Evolutionary conservation across 768 basidiomycete genomes (phyloP).

Genomic region (Jaapia argillacea): DNA sequence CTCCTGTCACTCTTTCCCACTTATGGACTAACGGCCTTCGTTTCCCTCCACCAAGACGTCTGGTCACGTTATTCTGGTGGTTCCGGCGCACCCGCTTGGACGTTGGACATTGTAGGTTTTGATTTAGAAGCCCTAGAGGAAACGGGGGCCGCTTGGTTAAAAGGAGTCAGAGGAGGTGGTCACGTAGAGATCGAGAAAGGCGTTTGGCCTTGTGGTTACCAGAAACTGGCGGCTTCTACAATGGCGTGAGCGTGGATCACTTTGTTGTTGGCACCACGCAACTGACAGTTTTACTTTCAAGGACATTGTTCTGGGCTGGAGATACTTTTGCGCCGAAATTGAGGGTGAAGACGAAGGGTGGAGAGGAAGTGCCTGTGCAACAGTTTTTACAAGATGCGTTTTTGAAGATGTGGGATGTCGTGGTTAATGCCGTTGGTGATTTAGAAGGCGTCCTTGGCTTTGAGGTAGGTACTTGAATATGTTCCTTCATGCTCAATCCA

Average conservation of each 20-base stretch:
- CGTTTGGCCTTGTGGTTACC: conserved; percentile 90
- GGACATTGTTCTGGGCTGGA: conserved; percentile 92
- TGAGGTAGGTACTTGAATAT: conserved; percentile 50
- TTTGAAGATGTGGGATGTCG: conserved; percentile 61
- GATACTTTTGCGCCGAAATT: conserved; percentile 78
- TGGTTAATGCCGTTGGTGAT: conserved; percentile 61
- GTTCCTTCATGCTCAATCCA: not conserved
- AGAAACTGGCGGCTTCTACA: conserved; percentile 86
- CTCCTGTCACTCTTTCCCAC: conserved; percentile 61
- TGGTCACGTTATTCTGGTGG: conserved; percentile 95
- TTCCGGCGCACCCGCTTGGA: conserved; percentile 96
- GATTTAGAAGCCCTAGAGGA: conserved; percentile 73
- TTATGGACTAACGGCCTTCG: conserved; percentile 65
- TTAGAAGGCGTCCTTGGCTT: conserved; percentile 81
- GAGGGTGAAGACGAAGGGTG: conserved; percentile 34
- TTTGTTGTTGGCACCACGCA: conserved; percentile 1
- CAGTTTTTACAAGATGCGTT: conserved; percentile 76
- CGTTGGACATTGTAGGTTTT: conserved; percentile 77
- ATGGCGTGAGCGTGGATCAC: conserved; percentile 58
- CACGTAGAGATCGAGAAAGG: conserved; percentile 72
- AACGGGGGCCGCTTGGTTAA: conserved; percentile 80
- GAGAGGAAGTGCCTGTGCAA: conserved; percentile 57
- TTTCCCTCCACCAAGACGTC: conserved; percentile 88
- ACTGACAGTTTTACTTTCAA: conserved; percentile 16
- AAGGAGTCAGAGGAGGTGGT: conserved; percentile 69